Base-by-base conservation (phyloP, 1,139 yeast species). In the Candida tropicalis region DNA sequence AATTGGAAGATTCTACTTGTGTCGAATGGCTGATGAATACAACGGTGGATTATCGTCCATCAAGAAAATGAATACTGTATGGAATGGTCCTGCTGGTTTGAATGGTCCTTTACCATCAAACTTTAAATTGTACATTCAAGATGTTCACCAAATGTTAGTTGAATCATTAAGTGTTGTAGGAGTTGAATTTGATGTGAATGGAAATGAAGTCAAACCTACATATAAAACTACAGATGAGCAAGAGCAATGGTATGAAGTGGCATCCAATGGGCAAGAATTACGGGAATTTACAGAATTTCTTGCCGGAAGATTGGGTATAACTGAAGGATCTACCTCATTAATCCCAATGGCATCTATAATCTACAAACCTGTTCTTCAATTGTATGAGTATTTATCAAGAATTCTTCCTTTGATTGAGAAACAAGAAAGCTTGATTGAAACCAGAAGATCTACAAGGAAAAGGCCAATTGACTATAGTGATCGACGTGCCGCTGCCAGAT, bases 111-210 rank as follows among this genome's bases (percentile, higher is more conserved):
- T 57, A 15, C 69, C 75, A 0, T 66, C 79, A 1, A 52, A 60
- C 12, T 77, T 77, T 58, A 75, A 73, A 42, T 53, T 77, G n/a
- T 76, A 73, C 44, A 80, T 75, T n/a, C 75, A 76, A 49, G 81
- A 77, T 56, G 68, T 73, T 0, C 65, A 71, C 41, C 57, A 60
- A 22, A 62, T 70, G 63, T 54, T 75, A 20, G 49, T 54, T 1
- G 62, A 62, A 5, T 54, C 65, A 1, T 57, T 72, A 11, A 42
- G 52, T 1, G 49, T 44, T 2, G 65, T 58, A 38, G 78, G 77
- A 0, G 54, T 69, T 4, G 75, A 71, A 42, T 70, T 70, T 46
- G 64, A 66, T 50, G 39, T 41, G 10, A 27, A 45, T 15, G 48
- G 45, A 5, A 23, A 63, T 1, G 73, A 67, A 44, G 54, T 66